Conservation (phyloP, 495 filamentous ascomycete species). For the Hypoxylon trugodes region DNA sequence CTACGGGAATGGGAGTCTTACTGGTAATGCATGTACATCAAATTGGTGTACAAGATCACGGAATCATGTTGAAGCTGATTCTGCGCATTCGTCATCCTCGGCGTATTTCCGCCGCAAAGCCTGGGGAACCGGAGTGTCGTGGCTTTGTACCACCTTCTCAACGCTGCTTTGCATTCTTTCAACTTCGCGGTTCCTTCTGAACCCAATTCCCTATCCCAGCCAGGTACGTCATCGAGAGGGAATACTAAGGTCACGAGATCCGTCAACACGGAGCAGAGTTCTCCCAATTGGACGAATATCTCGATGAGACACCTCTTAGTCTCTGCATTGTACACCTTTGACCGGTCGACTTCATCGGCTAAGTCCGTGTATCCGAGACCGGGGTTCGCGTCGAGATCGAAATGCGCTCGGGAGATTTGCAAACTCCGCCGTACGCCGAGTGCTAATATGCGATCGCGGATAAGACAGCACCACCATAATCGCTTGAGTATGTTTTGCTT, state of each 20-base stretch:
- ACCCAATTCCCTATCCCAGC: slow-evolving; percentile 40
- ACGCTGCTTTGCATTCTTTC: slow-evolving; percentile 40
- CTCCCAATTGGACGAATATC: slow-evolving; percentile 56
- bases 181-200: slow-evolving; percentile 31
- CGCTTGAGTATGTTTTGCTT: slow-evolving; percentile 50
- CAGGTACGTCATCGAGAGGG: slow-evolving; percentile 46
- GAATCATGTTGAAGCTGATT: slow-evolving; percentile 46
- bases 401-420: slow-evolving; percentile 54
- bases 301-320: slow-evolving; percentile 52
- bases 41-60: slow-evolving; percentile 50
- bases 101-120: slow-evolving; percentile 34
- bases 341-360: slow-evolving; percentile 52
- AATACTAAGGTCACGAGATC: slow-evolving; percentile 56
- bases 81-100: slow-evolving; percentile 30
- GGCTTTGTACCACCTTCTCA: slow-evolving; percentile 45
- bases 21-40: slow-evolving; percentile 63
- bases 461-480: slow-evolving; percentile 60
- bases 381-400: slow-evolving; percentile 47
- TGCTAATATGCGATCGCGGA: slow-evolving; percentile 59
- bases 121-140: slow-evolving; percentile 44
- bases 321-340: slow-evolving; percentile 52
- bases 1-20: slow-evolving; percentile 35
- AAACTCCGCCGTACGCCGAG: slow-evolving; percentile 58
- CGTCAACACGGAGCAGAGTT: slow-evolving; percentile 56
- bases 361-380: slow-evolving; percentile 52